Evolutionary conservation across 1,284 basidiomycete genomes (phyloP).

Genomic region (Anthracocystis panici-leucophaei): DNA sequence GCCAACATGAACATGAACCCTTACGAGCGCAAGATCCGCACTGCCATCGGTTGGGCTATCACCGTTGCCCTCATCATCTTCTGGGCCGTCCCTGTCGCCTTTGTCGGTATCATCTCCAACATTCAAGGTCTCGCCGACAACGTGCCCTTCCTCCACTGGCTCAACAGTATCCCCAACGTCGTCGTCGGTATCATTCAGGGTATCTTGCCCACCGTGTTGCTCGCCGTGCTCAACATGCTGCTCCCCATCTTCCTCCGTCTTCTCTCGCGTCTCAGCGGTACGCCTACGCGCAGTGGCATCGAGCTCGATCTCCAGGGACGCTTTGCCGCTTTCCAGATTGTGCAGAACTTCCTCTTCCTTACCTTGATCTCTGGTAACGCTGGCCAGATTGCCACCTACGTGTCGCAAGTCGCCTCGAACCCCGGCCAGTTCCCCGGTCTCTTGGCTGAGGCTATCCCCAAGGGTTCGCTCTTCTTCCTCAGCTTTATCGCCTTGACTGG

Average conservation of each 20-base stretch:
- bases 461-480: conserved; percentile 92
- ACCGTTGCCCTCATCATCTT: conserved; percentile 77
- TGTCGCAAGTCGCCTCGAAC: conserved; percentile 29
- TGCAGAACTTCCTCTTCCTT: conserved; percentile 69
- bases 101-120: conserved; percentile 88
- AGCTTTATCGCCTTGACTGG: conserved; percentile 75
- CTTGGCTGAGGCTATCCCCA: conserved; percentile 77
- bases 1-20: conserved; percentile 86
- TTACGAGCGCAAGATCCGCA: conserved; percentile 81
- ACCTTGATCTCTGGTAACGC: conserved; percentile 62
- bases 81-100: conserved; percentile 75
- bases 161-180: conserved; percentile 75
- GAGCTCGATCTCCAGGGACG: conserved; percentile 91
- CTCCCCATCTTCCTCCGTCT: conserved; percentile 86
- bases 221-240: conserved; percentile 90
- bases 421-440: conserved; percentile 55
- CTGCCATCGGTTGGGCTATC: conserved; percentile 72
- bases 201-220: conserved; percentile 83
- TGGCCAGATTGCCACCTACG: conserved; percentile 52
- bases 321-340: conserved; percentile 86
- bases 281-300: conserved; percentile 82
- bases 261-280: conserved; percentile 81
- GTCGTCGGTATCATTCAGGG: conserved; percentile 80
- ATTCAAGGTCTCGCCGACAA: conserved; percentile 78
- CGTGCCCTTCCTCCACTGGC: conserved; percentile 83